Percentiles rank a stretch among this genome's conserved stretches.
phyloP scores from a whole-genome alignment of 2,329 filamentous ascomycete species.

The Cladophialophora chaetospira region DNA sequence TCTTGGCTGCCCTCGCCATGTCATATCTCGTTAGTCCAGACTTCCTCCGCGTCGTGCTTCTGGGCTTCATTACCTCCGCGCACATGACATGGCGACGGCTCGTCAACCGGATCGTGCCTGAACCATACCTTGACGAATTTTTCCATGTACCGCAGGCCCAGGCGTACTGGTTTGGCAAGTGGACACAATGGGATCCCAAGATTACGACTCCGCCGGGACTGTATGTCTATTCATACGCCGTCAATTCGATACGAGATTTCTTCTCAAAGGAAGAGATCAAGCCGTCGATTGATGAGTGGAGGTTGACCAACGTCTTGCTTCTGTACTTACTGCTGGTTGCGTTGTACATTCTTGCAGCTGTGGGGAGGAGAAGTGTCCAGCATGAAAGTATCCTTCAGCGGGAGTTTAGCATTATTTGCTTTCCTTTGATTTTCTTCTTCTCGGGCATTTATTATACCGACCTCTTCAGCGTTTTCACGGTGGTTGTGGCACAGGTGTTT shows the following conservation, averaged over 20 bases:
- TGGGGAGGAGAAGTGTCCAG: constrained; percentile 58
- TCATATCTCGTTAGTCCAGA: constrained; percentile 26
- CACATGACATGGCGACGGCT: constrained; percentile 43
- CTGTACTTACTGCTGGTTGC: constrained; percentile 29
- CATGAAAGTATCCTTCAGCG: constrained; percentile 26
- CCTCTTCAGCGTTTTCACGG: constrained; percentile 74
- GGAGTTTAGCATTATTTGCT: constrained; percentile 62
- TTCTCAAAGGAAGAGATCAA: constrained; percentile 45
- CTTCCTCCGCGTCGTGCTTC: constrained; percentile 22
- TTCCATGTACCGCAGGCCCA: constrained; percentile 85
- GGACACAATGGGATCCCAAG: constrained; percentile 86
- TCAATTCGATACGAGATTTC: constrained; percentile 51
- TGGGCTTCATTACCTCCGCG: constrained; percentile 23
- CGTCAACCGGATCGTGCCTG: constrained; percentile 54
- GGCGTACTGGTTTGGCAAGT: constrained; percentile 74
- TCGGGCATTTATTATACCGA: constrained; percentile 95
- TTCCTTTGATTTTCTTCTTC: constrained; percentile 94
- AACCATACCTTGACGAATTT: constrained; percentile 60
- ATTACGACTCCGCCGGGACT: constrained; percentile 94
- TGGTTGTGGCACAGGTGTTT: constrained; percentile 68
- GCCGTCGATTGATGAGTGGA: constrained; percentile 22
- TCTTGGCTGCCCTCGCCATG: constrained; percentile 13
- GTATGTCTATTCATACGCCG: constrained; percentile 58
- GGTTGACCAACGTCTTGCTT: constrained; percentile 26
- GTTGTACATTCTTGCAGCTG: constrained; percentile 23